Evolutionary conservation across 2,329 filamentous ascomycete species (phyloP).

Genomic region (Monascus ruber): DNA sequence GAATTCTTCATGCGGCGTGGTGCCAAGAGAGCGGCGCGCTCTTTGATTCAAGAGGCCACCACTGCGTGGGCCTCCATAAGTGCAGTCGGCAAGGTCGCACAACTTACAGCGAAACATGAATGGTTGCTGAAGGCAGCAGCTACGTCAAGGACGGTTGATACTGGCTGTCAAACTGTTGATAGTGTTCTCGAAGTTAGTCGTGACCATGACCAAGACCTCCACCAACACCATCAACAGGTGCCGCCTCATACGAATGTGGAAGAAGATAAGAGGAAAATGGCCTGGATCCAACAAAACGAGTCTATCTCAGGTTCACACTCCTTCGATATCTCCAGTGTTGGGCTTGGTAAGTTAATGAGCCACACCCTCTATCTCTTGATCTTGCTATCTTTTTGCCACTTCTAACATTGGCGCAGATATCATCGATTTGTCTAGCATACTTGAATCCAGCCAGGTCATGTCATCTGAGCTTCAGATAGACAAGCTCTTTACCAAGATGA

Average conservation of each 20-base stretch:
- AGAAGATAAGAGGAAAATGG: slow-evolving; percentile 29
- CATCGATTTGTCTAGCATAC: slow-evolving; percentile 52
- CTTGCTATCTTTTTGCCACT: neutral
- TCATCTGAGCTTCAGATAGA: slow-evolving; percentile 55
- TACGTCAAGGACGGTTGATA: slow-evolving; percentile 41
- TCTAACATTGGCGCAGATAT: slow-evolving; percentile 44
- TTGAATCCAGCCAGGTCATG: slow-evolving; percentile 54
- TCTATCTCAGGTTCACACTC: slow-evolving; percentile 26
- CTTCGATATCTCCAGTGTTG: slow-evolving; percentile 31
- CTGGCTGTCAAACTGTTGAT: slow-evolving; percentile 45
- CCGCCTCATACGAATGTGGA: slow-evolving; percentile 20
- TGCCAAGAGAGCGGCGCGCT: slow-evolving; percentile 47
- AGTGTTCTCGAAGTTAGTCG: slow-evolving; percentile 34
- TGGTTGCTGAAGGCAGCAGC: slow-evolving; percentile 48
- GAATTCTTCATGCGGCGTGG: slow-evolving; percentile 48
- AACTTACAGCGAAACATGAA: slow-evolving; percentile 48
- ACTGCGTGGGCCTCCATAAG: slow-evolving; percentile 48
- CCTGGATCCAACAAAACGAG: slow-evolving; percentile 32
- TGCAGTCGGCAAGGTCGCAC: slow-evolving; percentile 47
- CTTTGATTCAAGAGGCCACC: slow-evolving; percentile 47
- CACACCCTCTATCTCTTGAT: neutral
- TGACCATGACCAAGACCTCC: slow-evolving; percentile 15
- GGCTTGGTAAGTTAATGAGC: slow-evolving; percentile 19
- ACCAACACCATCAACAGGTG: slow-evolving; percentile 6
- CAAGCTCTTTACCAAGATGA: slow-evolving; percentile 51